Evolutionary conservation across 768 basidiomycete species (phyloP).

Genomic region (Suillus americanus): DNA sequence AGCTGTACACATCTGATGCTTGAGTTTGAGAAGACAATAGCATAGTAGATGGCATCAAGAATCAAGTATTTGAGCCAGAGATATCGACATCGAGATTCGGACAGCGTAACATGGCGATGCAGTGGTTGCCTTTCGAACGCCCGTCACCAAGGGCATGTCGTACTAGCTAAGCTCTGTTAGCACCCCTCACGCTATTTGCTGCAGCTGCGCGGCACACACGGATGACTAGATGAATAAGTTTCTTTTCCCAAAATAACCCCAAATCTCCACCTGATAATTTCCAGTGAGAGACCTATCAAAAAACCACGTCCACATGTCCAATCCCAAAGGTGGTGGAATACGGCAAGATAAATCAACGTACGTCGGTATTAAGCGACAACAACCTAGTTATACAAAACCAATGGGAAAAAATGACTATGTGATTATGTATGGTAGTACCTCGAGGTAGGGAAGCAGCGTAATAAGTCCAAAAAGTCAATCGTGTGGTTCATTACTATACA

Average conservation of each 20-base stretch:
- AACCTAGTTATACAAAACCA: too few relatives aligned
- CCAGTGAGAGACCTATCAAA: neutral
- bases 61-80: neutral
- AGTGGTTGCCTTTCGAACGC: neutral
- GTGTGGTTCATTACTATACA: slow-evolving; percentile 12
- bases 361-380: neutral
- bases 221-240: neutral
- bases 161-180: neutral
- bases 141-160: neutral
- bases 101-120: too few relatives aligned
- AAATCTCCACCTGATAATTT: neutral
- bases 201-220: neutral
- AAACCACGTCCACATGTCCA: neutral
- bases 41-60: neutral
- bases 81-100: neutral
- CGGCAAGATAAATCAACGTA: neutral
- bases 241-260: neutral
- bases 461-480: neutral
- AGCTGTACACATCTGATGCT: neutral
- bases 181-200: neutral
- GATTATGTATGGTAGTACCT: neutral
- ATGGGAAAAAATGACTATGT: neutral
- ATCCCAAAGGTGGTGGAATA: neutral
- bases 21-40: neutral
- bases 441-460: neutral